Evolutionary conservation across 345 rosid species (phyloP).

Genomic region (Syzygium aromaticum): DNA sequence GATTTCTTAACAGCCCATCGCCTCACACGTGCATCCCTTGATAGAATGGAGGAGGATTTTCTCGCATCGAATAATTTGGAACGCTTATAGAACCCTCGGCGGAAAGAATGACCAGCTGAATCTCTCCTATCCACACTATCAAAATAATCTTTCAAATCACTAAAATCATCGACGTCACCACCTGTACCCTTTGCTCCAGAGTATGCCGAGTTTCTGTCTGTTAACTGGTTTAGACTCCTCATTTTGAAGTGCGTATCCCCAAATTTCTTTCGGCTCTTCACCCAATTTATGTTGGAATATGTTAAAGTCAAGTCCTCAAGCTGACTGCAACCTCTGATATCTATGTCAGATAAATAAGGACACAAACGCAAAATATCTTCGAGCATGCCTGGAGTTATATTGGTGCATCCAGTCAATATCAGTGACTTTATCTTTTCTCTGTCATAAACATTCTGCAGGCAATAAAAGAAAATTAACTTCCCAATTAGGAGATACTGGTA

Average conservation of each 20-base stretch:
- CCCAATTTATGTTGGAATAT: conserved; percentile 58
- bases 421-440: conserved; percentile 62
- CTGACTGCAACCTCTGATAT: conserved; percentile 88
- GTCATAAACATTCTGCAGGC: conserved; percentile 65
- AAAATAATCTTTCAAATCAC: conserved; percentile 90
- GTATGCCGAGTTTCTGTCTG: conserved; percentile 28
- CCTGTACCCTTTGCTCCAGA: conserved; percentile 35
- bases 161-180: conserved; percentile 66
- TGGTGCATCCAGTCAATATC: conserved; percentile 73
- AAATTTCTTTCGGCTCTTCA: conserved; percentile 32
- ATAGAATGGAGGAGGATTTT: conserved; percentile 72
- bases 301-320: conserved; percentile 48
- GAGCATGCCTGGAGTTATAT: conserved; percentile 48
- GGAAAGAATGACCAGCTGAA: conserved; percentile 76
- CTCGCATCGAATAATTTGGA: conserved; percentile 94
- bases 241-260: conserved; percentile 47
- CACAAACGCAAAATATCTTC: conserved; percentile 59
- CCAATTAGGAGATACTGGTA: background rate
- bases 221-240: conserved; percentile 60
- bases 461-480: conserved; percentile 21
- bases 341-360: conserved; percentile 58
- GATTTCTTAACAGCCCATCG: conserved; percentile 89
- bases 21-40: conserved; percentile 97
- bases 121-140: conserved; percentile 92
- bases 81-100: conserved; percentile 81